phyloP scores from a whole-genome alignment of 352 stramenopile genomes.

The Phytopythium aichiense region DNA sequence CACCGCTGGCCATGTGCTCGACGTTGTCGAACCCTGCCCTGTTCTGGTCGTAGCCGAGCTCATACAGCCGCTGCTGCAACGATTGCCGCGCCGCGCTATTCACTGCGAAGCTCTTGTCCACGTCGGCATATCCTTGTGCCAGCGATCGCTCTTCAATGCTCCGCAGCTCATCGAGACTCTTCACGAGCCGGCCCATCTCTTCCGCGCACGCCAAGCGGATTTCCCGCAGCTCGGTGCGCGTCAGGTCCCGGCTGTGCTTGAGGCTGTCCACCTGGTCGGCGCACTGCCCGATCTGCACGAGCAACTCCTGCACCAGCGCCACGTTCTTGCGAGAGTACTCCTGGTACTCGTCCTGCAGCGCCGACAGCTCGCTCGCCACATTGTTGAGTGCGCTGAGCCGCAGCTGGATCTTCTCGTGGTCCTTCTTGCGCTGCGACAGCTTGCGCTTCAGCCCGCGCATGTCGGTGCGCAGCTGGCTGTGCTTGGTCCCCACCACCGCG shows the following conservation, averaged over 20 bases:
- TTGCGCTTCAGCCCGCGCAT: slow-evolving; percentile 35
- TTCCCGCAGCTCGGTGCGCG: slow-evolving; percentile 30
- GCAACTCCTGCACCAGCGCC: slow-evolving; percentile 40
- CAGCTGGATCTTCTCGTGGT: slow-evolving; percentile 33
- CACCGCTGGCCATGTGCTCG: slow-evolving; percentile 2
- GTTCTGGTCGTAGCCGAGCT: slow-evolving; percentile 23
- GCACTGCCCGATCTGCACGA: slow-evolving; percentile 48
- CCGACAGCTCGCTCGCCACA: slow-evolving; percentile 32
- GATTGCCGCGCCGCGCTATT: slow-evolving; percentile 5
- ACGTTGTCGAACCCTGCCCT: not conserved
- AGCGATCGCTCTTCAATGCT: slow-evolving; percentile 5
- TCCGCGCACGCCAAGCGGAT: slow-evolving; percentile 40
- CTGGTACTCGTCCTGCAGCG: slow-evolving; percentile 44
- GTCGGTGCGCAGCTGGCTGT: slow-evolving; percentile 33
- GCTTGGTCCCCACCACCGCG: slow-evolving; percentile 26
- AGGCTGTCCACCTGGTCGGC: slow-evolving; percentile 44
- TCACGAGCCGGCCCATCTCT: slow-evolving; percentile 41
- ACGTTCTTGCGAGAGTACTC: slow-evolving; percentile 41
- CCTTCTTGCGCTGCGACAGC: slow-evolving; percentile 27
- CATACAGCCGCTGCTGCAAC: slow-evolving; percentile 19
- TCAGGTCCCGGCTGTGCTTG: slow-evolving; percentile 27
- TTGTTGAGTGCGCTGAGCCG: slow-evolving; percentile 30
- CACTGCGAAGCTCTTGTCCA: slow-evolving; percentile 5
- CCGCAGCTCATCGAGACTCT: slow-evolving; percentile 32
- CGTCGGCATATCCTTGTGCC: slow-evolving; percentile 8